A percentile compares a stretch with the other conserved stretches of the same genome.
phyloP scores from a whole-genome alignment of 2,329 filamentous ascomycete genomes.

The Biscogniauxia mediterranea region DNA sequence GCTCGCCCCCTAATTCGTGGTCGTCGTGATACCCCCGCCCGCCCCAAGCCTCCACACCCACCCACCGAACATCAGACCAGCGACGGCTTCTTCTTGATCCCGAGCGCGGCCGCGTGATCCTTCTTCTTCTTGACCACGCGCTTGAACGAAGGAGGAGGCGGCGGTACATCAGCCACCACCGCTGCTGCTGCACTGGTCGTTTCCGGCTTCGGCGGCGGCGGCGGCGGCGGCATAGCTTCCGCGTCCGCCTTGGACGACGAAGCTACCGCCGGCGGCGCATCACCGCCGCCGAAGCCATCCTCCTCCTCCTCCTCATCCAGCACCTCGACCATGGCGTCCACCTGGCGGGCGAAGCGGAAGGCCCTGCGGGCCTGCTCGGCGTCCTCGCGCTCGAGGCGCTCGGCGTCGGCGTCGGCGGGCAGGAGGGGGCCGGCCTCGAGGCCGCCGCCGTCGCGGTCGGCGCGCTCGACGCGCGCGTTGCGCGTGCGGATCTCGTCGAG shows the following conservation, averaged over 20 bases:
- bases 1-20: too few relatives aligned
- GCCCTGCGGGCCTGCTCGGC: conserved; percentile 76
- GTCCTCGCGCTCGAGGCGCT: conserved; percentile 74
- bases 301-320: conserved; percentile 30
- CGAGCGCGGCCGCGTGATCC: conserved; percentile 68
- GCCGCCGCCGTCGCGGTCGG: conserved; percentile 67
- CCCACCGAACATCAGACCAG: conserved; percentile 43
- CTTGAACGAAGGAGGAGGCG: conserved; percentile 64
- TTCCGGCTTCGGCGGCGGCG: conserved; percentile 28
- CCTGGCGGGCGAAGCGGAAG: conserved; percentile 64
- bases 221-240: conserved; percentile 18
- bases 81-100: conserved; percentile 81
- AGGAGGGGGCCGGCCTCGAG: conserved; percentile 54
- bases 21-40: too few relatives aligned
- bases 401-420: conserved; percentile 57
- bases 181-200: background rate
- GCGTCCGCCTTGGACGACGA: conserved; percentile 8
- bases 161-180: conserved; percentile 39
- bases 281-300: conserved; percentile 4
- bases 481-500: conserved; percentile 90
- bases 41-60: background rate
- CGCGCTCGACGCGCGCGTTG: conserved; percentile 83
- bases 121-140: conserved; percentile 84
- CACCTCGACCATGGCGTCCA: conserved; percentile 49
- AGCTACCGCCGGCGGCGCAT: conserved; percentile 1